Percentiles rank a stretch among this genome's conserved stretches.
Conservation (phyloP, 2,329 filamentous ascomycete genomes). For the Aspergillus persii region DNA sequence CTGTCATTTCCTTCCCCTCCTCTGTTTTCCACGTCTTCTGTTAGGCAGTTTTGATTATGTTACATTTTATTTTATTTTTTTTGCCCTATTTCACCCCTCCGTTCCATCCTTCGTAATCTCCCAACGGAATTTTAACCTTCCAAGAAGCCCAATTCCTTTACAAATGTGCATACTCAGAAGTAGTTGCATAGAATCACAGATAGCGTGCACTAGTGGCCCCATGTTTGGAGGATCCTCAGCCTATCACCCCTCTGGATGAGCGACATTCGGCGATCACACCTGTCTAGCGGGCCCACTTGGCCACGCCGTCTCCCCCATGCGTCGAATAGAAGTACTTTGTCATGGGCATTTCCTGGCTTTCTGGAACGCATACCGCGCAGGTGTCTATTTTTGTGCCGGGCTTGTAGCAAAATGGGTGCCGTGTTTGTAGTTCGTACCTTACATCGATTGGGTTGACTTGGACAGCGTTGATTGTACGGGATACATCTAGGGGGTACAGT, state of each 20-base stretch:
- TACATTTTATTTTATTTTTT: not conserved
- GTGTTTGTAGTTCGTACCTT: not conserved
- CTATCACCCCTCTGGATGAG: slow-evolving; percentile 8
- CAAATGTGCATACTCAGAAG: slow-evolving; percentile 1
- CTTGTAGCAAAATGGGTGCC: not conserved
- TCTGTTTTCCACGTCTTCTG: not conserved
- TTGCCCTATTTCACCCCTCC: not conserved
- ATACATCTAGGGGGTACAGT: not conserved
- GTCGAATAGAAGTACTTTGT: slow-evolving; percentile 9
- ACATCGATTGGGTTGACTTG: not conserved
- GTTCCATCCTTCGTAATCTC: not conserved
- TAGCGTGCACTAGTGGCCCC: slow-evolving; percentile 2
- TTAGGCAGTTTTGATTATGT: too few relatives aligned
- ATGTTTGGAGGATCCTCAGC: slow-evolving; percentile 7
- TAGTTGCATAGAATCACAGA: slow-evolving; percentile 11
- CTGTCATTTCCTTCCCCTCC: not conserved
- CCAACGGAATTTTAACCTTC: not conserved
- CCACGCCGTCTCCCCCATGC: not conserved
- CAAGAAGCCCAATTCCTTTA: not conserved
- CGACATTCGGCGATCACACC: slow-evolving; percentile 8
- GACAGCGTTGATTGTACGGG: not conserved
- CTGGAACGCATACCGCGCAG: not conserved
- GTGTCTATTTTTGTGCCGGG: not conserved
- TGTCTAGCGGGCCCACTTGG: slow-evolving; percentile 4
- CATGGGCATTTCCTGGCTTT: not conserved